Evolutionary conservation across 345 rosid species (phyloP).

Genomic region (Euclidium syriacum): DNA sequence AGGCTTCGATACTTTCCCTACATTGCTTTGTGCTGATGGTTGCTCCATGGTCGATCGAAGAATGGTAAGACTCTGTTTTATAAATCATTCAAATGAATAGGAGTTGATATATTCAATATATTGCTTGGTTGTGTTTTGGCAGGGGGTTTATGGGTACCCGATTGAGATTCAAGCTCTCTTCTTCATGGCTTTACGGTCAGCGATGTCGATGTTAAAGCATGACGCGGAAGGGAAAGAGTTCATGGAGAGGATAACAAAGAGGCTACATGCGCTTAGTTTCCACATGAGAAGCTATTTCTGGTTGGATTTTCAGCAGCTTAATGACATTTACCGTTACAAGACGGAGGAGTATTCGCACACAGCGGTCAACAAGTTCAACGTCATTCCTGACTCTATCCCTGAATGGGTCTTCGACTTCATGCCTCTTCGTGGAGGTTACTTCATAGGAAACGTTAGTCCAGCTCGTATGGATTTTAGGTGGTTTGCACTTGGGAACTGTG

Average conservation of each 20-base stretch:
- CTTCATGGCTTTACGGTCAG: conserved; percentile 58
- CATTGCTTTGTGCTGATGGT: conserved; percentile 80
- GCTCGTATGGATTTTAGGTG: conserved; percentile 67
- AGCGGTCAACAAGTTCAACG: conserved; percentile 62
- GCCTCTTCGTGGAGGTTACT: conserved; percentile 61
- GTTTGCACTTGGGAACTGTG: conserved; percentile 63
- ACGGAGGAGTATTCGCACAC: conserved; percentile 66
- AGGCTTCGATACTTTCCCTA: conserved; percentile 83
- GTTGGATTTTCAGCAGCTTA: conserved; percentile 59
- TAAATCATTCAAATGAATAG: background rate
- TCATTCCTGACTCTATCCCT: conserved; percentile 61
- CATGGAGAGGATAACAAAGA: conserved; percentile 42
- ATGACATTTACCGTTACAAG: conserved; percentile 58
- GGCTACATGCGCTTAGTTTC: conserved; percentile 62
- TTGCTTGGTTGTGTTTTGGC: background rate
- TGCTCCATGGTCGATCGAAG: conserved; percentile 86
- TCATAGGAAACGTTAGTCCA: conserved; percentile 63
- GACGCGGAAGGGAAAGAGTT: conserved; percentile 56
- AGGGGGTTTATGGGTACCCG: conserved; percentile 64
- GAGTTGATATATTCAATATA: no score
- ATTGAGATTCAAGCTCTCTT: conserved; percentile 65
- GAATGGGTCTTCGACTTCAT: conserved; percentile 67
- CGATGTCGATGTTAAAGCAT: conserved; percentile 46
- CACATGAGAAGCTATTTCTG: conserved; percentile 65
- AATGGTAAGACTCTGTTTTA: conserved; percentile 44